A percentile compares a stretch with the other conserved stretches of the same genome.
Evolutionary conservation across 345 rosid genomes (phyloP).

Genomic region (Boechera retrofracta): DNA sequence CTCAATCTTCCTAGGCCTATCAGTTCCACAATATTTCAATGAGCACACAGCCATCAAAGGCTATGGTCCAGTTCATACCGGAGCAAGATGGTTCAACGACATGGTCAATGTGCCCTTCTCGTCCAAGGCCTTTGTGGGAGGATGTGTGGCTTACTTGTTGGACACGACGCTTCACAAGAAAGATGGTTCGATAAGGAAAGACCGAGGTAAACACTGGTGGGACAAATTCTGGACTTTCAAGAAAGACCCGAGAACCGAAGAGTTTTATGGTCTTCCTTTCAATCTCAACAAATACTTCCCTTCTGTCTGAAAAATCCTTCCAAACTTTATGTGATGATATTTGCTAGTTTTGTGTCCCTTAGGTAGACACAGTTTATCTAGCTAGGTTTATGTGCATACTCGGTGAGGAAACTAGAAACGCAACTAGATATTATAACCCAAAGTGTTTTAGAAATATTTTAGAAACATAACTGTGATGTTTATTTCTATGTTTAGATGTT

Average conservation of each 20-base stretch:
- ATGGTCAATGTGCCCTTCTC: conserved; percentile 89
- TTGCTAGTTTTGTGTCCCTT: conserved; percentile 8
- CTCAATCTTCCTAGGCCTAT: conserved; percentile 87
- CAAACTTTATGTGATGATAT: background rate
- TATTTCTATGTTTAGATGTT: conserved; percentile 24
- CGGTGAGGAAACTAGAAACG: conserved; percentile 24
- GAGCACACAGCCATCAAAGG: conserved; percentile 86
- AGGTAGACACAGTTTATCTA: conserved; percentile 5
- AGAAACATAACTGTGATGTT: conserved; percentile 17
- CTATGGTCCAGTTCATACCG: conserved; percentile 83
- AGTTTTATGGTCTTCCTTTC: conserved; percentile 92
- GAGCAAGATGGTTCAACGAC: conserved; percentile 94
- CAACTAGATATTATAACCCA: conserved; percentile 3
- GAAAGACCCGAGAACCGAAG: conserved; percentile 74
- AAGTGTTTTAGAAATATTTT: background rate
- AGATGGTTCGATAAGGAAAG: conserved; percentile 67
- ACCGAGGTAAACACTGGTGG: conserved; percentile 98
- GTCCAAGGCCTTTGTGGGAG: conserved; percentile 90
- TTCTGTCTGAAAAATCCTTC: conserved; percentile 53
- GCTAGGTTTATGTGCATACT: conserved; percentile 20
- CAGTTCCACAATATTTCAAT: conserved; percentile 90
- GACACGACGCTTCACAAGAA: conserved; percentile 73
- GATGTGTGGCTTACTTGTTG: conserved; percentile 73
- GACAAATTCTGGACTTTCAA: conserved; percentile 74
- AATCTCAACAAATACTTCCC: conserved; percentile 92